Evolutionary conservation across 192 early-diverging fungal genomes (phyloP).

Genomic region (Coemansia pectinata): DNA sequence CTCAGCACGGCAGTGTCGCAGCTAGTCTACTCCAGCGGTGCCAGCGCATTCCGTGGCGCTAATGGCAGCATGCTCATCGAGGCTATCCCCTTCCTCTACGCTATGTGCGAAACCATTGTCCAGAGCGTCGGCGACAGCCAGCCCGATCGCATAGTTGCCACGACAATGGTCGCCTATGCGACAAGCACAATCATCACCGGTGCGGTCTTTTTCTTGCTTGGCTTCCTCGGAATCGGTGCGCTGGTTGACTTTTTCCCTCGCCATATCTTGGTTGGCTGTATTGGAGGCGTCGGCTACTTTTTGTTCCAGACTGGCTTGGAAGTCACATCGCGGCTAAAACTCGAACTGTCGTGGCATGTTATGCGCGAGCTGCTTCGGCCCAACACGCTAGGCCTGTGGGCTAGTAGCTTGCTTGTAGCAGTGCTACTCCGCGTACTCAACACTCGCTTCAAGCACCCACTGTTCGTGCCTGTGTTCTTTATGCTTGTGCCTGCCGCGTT

Average conservation of each 20-base stretch:
- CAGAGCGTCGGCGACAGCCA: slow-evolving; percentile 59
- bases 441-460: slow-evolving; percentile 65
- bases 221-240: slow-evolving; percentile 75
- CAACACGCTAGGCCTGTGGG: slow-evolving; percentile 78
- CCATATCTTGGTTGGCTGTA: slow-evolving; percentile 94
- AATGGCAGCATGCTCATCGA: slow-evolving; percentile 89
- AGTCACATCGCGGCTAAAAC: slow-evolving; percentile 69
- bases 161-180: slow-evolving; percentile 87
- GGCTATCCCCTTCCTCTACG: slow-evolving; percentile 88
- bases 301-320: slow-evolving; percentile 90
- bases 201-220: slow-evolving; percentile 79
- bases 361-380: slow-evolving; percentile 68
- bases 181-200: slow-evolving; percentile 89
- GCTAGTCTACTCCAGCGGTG: slow-evolving; percentile 74
- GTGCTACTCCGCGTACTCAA: slow-evolving; percentile 74
- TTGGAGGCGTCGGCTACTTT: slow-evolving; percentile 95
- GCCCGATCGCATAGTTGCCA: slow-evolving; percentile 75
- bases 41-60: slow-evolving; percentile 86
- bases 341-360: slow-evolving; percentile 62
- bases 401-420: slow-evolving; percentile 65
- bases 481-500: slow-evolving; percentile 78
- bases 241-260: slow-evolving; percentile 84
- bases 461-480: slow-evolving; percentile 91
- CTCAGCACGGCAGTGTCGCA: slow-evolving; percentile 77
- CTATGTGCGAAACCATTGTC: slow-evolving; percentile 74